phyloP scores from a whole-genome alignment of 2,329 filamentous ascomycete genomes.

The Davidsoniella australis region DNA sequence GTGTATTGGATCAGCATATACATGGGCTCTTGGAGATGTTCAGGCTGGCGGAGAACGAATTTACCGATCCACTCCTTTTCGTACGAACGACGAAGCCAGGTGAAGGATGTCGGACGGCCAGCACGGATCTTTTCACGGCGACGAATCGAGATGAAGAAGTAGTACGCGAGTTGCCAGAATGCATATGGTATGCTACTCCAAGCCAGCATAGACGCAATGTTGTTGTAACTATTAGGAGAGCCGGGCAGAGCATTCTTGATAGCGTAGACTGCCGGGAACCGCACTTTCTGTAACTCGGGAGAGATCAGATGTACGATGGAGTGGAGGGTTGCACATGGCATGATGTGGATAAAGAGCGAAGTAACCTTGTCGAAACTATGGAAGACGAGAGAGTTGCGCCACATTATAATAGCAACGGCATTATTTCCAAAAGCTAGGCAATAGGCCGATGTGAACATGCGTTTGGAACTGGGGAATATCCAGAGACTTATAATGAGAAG shows the following conservation, averaged over 20 bases:
- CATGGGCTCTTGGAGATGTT: slow-evolving; percentile 60
- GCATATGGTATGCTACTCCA: slow-evolving; percentile 92
- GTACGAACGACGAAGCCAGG: slow-evolving; percentile 87
- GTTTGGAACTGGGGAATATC: slow-evolving; percentile 78
- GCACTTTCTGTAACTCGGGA: slow-evolving; percentile 42
- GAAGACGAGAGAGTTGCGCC: slow-evolving; percentile 95
- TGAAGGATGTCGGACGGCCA: slow-evolving; percentile 89
- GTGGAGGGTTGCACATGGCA: slow-evolving; percentile 89
- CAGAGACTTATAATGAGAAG: slow-evolving; percentile 69
- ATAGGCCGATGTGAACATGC: slow-evolving; percentile 80
- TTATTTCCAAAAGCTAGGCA: slow-evolving; percentile 94
- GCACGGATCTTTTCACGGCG: slow-evolving; percentile 92
- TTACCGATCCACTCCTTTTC: slow-evolving; percentile 77
- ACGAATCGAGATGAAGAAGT: slow-evolving; percentile 87
- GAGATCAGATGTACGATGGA: slow-evolving; percentile 74
- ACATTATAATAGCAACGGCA: slow-evolving; percentile 94
- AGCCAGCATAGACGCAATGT: slow-evolving; percentile 66
- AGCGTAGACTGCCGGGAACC: slow-evolving; percentile 72
- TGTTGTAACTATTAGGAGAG: slow-evolving; percentile 64
- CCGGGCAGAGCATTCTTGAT: slow-evolving; percentile 54
- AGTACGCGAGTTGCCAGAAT: slow-evolving; percentile 83
- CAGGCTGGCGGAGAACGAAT: slow-evolving; percentile 62
- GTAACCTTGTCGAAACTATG: slow-evolving; percentile 98
- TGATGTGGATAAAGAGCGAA: slow-evolving; percentile 97
- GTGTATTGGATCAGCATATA: slow-evolving; percentile 94